A percentile compares a stretch with the other conserved stretches of the same genome.
Evolutionary conservation across 1,139 yeast species (phyloP).

Genomic region (Zygotorulaspora mrakii): DNA sequence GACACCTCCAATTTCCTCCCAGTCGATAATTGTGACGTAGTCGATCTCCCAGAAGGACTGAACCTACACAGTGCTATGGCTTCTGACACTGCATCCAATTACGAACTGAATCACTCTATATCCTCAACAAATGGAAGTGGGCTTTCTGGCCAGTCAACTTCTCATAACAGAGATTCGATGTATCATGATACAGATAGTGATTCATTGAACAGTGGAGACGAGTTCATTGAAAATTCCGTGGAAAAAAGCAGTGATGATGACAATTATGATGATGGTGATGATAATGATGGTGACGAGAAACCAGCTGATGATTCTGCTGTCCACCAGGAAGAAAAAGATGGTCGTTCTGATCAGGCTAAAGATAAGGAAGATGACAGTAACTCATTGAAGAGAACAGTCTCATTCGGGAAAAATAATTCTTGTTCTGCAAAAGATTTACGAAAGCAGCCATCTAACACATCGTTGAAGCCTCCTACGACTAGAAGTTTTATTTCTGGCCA

Average conservation of each 20-base stretch:
- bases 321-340: constrained; percentile 22
- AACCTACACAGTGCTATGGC: constrained; percentile 34
- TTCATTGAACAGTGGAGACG: constrained; percentile 44
- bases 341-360: constrained; percentile 15
- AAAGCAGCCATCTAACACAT: constrained; percentile 11
- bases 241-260: constrained; percentile 23
- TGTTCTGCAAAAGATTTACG: constrained; percentile 29
- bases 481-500: constrained; percentile 35
- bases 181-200: constrained; percentile 40
- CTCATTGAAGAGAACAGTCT: constrained; percentile 29
- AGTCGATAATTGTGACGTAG: constrained; percentile 42
- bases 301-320: constrained; percentile 27
- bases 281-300: constrained; percentile 42
- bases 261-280: constrained; percentile 14
- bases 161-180: constrained; percentile 4
- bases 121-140: constrained; percentile 6
- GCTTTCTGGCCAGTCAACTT: constrained; percentile 1
- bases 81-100: constrained; percentile 21
- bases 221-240: constrained; percentile 28
- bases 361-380: constrained; percentile 22
- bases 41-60: constrained; percentile 42
- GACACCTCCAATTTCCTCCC: constrained; percentile 41
- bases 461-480: constrained; percentile 16
- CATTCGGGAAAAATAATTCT: constrained; percentile 29
- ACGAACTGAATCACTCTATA: constrained; percentile 16